Evolutionary conservation across 2,329 filamentous ascomycete species (phyloP), one percentile per base, ranked within the genome.

Genomic region (Berkeleyomyces rouxiae): DNA sequence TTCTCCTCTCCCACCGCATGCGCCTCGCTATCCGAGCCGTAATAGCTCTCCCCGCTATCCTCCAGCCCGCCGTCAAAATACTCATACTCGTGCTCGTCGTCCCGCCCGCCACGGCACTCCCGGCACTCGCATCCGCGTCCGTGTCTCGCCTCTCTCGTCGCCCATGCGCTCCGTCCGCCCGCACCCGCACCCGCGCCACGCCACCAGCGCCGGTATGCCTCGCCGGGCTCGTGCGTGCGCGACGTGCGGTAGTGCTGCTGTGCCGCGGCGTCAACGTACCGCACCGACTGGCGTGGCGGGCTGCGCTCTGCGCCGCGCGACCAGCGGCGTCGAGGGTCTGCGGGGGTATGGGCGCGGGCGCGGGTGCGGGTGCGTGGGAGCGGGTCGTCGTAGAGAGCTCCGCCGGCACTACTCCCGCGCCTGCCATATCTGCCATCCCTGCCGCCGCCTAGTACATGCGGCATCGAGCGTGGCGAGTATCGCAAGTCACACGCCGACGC

Each of bases 1-100:
- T 23, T 11, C 23, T 51, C 61, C 4, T 62, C 51, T n/a, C 58
- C n/a, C 11, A 62, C 42, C 7, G 42, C 39, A 47, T 53, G 16
- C 31, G 47, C 44, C 37, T 61, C 49, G 2, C 40, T 39, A n/a
- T 61, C 65, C 59, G 67, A 65, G 61, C 68, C 65, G 66, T 67
- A 67, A 31, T 51, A 44, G 23, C 23, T 23, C 23, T 23, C 23
- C 2, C 23, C 23, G 23, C 23, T 23, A 23, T 23, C 23, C 23
- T 23, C 23, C 23, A 23, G 23, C 23, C 23, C 23, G 11, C 51
- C 23, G n/a, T 51, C 33, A 36, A 59, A 55, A 11, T 23, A 3
- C 39, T 58, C 42, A 23, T 46, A 47, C 36, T 7, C 49, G 10
- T 47, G 11, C 36, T n/a, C n/a, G 9, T 36, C 11, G 9, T 9